Evolutionary conservation across 108 stramenopile genomes (phyloP).

Genomic region (Phaeodactylum tricornutum): DNA sequence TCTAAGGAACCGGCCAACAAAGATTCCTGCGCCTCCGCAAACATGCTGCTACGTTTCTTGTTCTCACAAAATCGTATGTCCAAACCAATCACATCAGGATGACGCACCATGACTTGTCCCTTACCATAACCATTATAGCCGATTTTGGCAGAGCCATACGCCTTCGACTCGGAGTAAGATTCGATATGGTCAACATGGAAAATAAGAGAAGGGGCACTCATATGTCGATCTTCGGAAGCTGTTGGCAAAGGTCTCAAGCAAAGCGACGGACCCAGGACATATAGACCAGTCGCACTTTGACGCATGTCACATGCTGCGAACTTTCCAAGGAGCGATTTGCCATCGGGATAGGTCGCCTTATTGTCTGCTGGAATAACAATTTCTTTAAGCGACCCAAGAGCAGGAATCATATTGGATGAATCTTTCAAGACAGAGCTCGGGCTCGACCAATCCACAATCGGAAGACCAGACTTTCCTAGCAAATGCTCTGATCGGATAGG

Average conservation of each 20-base stretch:
- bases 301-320: neutral
- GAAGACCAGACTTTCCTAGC: too few species aligned
- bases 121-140: conserved; percentile 49
- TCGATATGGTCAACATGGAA: conserved; percentile 31
- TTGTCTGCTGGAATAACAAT: conserved; percentile 11
- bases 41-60: conserved; percentile 33
- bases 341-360: too few species aligned
- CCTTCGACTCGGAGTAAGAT: conserved; percentile 3
- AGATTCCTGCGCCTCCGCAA: conserved; percentile 73
- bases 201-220: conserved; percentile 61
- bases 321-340: neutral
- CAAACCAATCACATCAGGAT: conserved; percentile 42
- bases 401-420: too few species aligned
- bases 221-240: conserved; percentile 43
- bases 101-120: conserved; percentile 60
- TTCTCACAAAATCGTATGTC: conserved; percentile 53
- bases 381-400: conserved; percentile 16
- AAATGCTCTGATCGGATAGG: too few species aligned
- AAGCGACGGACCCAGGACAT: neutral
- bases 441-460: too few species aligned
- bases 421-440: too few species aligned
- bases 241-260: conserved; percentile 62
- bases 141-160: conserved; percentile 7
- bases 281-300: conserved; percentile 8
- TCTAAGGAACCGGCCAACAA: conserved; percentile 61